Evolutionary conservation across 2,329 filamentous ascomycete genomes (phyloP), one percentile per base, ranked within the genome.

Genomic region (Aspergillus sclerotialis): DNA sequence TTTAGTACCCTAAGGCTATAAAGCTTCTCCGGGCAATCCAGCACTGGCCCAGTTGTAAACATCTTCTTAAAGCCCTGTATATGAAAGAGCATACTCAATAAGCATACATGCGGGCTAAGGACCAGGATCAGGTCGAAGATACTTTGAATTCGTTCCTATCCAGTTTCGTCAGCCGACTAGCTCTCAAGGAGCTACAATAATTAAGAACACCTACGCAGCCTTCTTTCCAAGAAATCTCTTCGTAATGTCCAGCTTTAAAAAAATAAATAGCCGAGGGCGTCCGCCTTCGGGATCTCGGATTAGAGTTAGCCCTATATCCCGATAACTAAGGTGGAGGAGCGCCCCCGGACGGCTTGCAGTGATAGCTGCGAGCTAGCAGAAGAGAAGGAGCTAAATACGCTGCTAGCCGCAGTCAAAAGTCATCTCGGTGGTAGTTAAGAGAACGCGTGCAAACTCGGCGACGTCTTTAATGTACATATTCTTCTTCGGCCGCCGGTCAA

Each of bases 91-190:
- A 29, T 50, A 14, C 52, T 46, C 7, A 62, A 37, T 19, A 64
- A 47, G 32, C 53, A 56, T 11, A 58, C 33, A 41, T 65, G 44
- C 4, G 45, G 50, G 39, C 53, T 65, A 12, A 65, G 51, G 7
- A 61, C 43, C 10, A 67, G 45, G 5, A 46, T 61, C 2, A 38
- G 49, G 39, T 61, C 39, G 48, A 55, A 63, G 27, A 67, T 53
- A 65, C 39, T 2, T 40, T 40, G 29, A 64, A 63, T 5, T 35
- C 56, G 35, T 60, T 58, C 19, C 54, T 57, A 32, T 35, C 33
- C 23, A 13, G 37, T n/a, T n/a, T n/a, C n/a, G n/a, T n/a, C n/a
- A n/a, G n/a, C n/a, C n/a, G n/a, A n/a, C n/a, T n/a, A n/a, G n/a
- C n/a, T n/a, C n/a, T n/a, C n/a, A n/a, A n/a, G n/a, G n/a, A n/a